Evolutionary conservation across 2,329 filamentous ascomycete species (phyloP).

Genomic region (Alternaria viburni): DNA sequence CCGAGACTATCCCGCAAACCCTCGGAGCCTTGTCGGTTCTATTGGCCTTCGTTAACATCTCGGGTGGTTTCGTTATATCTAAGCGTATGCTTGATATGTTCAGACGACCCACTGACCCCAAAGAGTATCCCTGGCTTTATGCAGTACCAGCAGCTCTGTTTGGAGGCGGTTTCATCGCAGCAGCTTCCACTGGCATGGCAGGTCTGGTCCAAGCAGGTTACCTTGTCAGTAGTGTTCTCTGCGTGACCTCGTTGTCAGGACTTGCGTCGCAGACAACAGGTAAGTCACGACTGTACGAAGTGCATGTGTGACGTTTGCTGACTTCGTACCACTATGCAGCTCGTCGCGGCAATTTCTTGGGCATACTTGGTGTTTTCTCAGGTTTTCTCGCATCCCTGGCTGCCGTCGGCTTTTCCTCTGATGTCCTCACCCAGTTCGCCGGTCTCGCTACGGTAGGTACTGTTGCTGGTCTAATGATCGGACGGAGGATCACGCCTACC

Average conservation of each 20-base stretch:
- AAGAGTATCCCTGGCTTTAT: slow-evolving; percentile 88
- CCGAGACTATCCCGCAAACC: slow-evolving; percentile 73
- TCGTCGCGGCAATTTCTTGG: slow-evolving; percentile 82
- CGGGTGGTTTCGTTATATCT: slow-evolving; percentile 88
- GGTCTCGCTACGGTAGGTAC: slow-evolving; percentile 74
- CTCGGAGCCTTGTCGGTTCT: slow-evolving; percentile 82
- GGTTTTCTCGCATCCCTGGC: slow-evolving; percentile 83
- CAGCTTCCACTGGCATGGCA: slow-evolving; percentile 79
- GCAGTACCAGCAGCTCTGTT: slow-evolving; percentile 78
- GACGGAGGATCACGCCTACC: slow-evolving; percentile 85
- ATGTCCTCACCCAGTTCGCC: slow-evolving; percentile 81
- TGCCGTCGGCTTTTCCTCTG: slow-evolving; percentile 79
- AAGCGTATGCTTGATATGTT: slow-evolving; percentile 83
- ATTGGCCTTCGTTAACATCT: slow-evolving; percentile 86
- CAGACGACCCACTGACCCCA: slow-evolving; percentile 77
- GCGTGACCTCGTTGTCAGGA: slow-evolving; percentile 79
- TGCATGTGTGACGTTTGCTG: background rate
- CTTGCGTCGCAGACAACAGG: slow-evolving; percentile 78
- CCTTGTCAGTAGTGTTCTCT: slow-evolving; percentile 81
- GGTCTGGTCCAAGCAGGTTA: slow-evolving; percentile 89
- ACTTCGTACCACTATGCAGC: slow-evolving; percentile 51
- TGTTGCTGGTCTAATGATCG: slow-evolving; percentile 74
- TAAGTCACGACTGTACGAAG: background rate
- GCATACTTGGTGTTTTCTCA: slow-evolving; percentile 82
- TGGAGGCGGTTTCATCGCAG: slow-evolving; percentile 79